Conservation (phyloP, 768 basidiomycete genomes). For the Pholiota molesta region DNA sequence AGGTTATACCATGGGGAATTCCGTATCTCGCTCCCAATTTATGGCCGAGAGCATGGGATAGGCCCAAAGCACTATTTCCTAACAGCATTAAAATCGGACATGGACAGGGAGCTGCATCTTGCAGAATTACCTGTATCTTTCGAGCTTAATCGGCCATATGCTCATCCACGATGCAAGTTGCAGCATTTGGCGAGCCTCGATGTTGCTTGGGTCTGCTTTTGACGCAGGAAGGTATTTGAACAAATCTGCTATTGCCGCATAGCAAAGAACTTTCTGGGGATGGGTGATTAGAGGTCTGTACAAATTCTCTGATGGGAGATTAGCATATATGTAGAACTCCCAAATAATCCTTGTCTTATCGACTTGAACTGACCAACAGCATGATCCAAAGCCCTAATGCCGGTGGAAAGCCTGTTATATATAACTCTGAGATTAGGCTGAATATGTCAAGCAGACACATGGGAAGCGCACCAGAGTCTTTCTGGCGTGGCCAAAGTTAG, state of each 20-base stretch:
- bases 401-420: slow-evolving; percentile 68
- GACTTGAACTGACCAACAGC: slow-evolving; percentile 56
- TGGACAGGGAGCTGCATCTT: background rate
- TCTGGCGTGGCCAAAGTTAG: slow-evolving; percentile 75
- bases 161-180: slow-evolving; percentile 84
- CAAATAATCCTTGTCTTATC: background rate
- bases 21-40: slow-evolving; percentile 71
- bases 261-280: slow-evolving; percentile 66
- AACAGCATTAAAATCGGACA: background rate
- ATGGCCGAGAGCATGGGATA: slow-evolving; percentile 78
- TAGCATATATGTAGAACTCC: background rate
- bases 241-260: slow-evolving; percentile 68
- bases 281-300: slow-evolving; percentile 58
- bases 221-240: slow-evolving; percentile 73
- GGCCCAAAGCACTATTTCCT: slow-evolving; percentile 56
- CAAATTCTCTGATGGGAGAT: slow-evolving; percentile 50
- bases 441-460: slow-evolving; percentile 6
- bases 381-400: slow-evolving; percentile 79
- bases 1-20: slow-evolving; percentile 84
- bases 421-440: slow-evolving; percentile 2
- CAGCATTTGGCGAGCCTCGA: slow-evolving; percentile 67
- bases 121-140: slow-evolving; percentile 51
- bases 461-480: slow-evolving; percentile 60
- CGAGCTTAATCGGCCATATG: slow-evolving; percentile 64
- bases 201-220: slow-evolving; percentile 56